A percentile compares a stretch with the other conserved stretches of the same genome.
These are phyloP conservation scores for Lathyrus oleraceus DNA, from an alignment of 306 rosid genomes.

Conservation along the genomic window DNA sequence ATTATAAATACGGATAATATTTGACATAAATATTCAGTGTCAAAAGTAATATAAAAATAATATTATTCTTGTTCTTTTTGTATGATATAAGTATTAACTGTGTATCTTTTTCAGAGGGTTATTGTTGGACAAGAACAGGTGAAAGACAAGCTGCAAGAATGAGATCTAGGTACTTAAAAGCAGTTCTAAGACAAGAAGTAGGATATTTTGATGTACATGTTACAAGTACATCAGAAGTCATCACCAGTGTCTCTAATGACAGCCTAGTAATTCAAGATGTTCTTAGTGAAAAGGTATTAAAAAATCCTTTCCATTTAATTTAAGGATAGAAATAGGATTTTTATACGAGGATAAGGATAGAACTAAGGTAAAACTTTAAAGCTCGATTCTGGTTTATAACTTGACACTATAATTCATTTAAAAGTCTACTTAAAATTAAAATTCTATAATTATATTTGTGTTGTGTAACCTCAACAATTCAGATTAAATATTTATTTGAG, in stretches of 20 bases:
- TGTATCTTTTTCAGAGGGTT: constrained; percentile 58
- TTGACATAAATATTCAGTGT: too few species aligned
- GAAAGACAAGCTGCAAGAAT: constrained; percentile 89
- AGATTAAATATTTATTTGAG: not conserved
- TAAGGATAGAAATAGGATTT: too few species aligned
- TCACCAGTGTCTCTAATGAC: constrained; percentile 81
- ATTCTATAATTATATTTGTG: not conserved
- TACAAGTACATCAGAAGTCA: constrained; percentile 88
- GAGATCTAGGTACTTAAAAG: constrained; percentile 82
- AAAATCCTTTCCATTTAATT: not conserved
- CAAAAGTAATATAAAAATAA: too few species aligned
- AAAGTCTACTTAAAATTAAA: not conserved
- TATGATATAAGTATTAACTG: not conserved
- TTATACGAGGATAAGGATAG: too few species aligned
- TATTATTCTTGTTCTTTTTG: not conserved
- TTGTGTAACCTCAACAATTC: not conserved
- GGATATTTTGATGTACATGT: constrained; percentile 90
- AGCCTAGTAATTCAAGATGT: constrained; percentile 81
- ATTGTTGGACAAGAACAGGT: constrained; percentile 96
- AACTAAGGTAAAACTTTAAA: too few species aligned
- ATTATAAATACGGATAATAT: too few species aligned
- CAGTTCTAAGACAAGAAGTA: constrained; percentile 86
- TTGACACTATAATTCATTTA: not conserved
- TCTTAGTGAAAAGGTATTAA: constrained; percentile 77
- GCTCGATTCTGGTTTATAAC: too few species aligned